Conservation (phyloP, 352 stramenopile genomes). For the Phytopythium vexans region DNA sequence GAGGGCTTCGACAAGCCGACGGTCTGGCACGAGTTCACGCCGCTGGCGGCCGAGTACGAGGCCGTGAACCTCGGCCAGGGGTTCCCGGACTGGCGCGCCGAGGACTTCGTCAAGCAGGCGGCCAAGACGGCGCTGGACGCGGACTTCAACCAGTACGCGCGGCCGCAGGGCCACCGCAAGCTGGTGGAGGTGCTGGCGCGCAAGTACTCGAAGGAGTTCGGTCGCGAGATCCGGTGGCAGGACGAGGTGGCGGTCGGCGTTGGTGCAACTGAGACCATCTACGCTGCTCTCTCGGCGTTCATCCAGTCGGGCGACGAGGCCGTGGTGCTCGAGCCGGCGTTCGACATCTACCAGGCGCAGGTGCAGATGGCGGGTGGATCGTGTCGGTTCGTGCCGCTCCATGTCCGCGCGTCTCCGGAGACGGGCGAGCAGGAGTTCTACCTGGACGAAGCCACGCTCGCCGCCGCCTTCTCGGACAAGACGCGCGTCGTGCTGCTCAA, state of each 20-base stretch:
- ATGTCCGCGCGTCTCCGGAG: conserved; percentile 26
- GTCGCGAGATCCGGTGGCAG: conserved; percentile 84
- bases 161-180: conserved; percentile 86
- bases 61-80: conserved; percentile 94
- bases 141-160: conserved; percentile 94
- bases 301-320: conserved; percentile 95
- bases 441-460: conserved; percentile 85
- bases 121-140: conserved; percentile 91
- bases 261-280: conserved; percentile 94
- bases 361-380: conserved; percentile 83
- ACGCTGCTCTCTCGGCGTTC: conserved; percentile 90
- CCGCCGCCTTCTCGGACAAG: conserved; percentile 84
- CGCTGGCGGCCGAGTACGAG: conserved; percentile 80
- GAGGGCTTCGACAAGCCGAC: conserved; percentile 75
- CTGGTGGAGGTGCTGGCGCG: conserved; percentile 83
- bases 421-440: conserved; percentile 60
- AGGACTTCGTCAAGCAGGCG: conserved; percentile 93
- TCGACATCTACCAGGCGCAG: conserved; percentile 94
- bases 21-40: conserved; percentile 89
- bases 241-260: conserved; percentile 94
- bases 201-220: conserved; percentile 89
- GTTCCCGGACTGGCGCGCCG: conserved; percentile 93
- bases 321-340: conserved; percentile 96
- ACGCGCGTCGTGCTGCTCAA: conserved; percentile 97
- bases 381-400: conserved; percentile 83